A percentile compares a stretch with the other conserved stretches of the same genome.
These are phyloP conservation scores for Zoysia matrella DNA, from an alignment of 202 grass and related monocot species.

Conservation along the genomic window DNA sequence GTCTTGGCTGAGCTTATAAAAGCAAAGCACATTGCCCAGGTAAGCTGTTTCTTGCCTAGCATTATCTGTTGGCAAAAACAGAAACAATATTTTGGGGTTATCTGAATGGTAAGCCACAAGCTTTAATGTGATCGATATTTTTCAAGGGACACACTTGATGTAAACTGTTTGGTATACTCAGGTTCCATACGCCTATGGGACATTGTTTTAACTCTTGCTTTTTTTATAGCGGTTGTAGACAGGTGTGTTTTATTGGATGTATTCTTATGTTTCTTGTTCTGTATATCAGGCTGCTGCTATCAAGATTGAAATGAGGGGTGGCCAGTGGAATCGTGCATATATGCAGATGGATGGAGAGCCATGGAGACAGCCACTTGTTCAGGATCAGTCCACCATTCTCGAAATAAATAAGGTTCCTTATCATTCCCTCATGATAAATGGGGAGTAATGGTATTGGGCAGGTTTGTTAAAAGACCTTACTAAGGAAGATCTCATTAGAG, in stretches of 20 bases:
- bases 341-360: conserved; percentile 98
- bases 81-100: not conserved
- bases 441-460: conserved; percentile 54
- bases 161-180: not conserved
- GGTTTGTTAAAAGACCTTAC: too few species aligned
- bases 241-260: not conserved
- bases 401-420: conserved; percentile 81
- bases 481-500: not conserved
- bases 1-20: conserved; percentile 95
- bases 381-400: conserved; percentile 73
- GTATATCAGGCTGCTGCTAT: conserved; percentile 71
- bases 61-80: not conserved
- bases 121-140: not conserved
- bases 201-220: not conserved
- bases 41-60: conserved; percentile 22
- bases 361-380: conserved; percentile 84
- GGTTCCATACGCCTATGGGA: conserved; percentile 12
- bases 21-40: conserved; percentile 97
- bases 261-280: not conserved
- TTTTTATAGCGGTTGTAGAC: not conserved
- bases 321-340: conserved; percentile 81
- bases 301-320: conserved; percentile 89
- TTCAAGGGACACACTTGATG: not conserved
- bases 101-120: not conserved
- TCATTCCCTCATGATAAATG: conserved; percentile 84